Percentiles rank a stretch among this genome's conserved stretches.
Evolutionary conservation across 805 yeast genomes (phyloP).

Genomic region (Saccharomyces paradoxus): DNA sequence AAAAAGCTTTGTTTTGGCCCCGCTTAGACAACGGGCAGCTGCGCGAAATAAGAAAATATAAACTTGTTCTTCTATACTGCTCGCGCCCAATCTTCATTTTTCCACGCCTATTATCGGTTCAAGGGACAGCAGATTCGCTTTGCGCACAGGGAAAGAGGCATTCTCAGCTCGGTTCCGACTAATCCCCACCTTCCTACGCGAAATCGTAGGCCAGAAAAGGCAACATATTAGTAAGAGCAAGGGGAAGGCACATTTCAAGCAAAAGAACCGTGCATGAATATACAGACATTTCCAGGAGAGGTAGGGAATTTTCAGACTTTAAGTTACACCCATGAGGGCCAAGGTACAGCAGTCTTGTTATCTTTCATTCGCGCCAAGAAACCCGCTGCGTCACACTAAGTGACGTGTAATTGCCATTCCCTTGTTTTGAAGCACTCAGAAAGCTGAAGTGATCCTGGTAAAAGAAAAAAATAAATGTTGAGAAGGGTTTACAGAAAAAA

Average conservation of each 20-base stretch:
- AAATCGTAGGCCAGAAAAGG: not conserved
- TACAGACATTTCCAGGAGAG: not conserved
- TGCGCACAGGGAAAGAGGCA: not conserved
- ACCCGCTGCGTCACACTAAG: not conserved
- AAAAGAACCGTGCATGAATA: not conserved
- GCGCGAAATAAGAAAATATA: not conserved
- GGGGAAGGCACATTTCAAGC: not conserved
- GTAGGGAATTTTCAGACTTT: not conserved
- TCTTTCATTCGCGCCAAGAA: not conserved
- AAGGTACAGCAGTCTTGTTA: not conserved
- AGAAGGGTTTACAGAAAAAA: not conserved
- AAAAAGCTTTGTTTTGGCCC: not conserved
- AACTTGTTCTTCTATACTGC: not conserved
- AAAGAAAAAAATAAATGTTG: not conserved
- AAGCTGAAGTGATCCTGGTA: not conserved
- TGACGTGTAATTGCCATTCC: not conserved
- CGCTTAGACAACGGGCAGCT: not conserved
- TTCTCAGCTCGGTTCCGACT: not conserved
- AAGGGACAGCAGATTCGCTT: not conserved
- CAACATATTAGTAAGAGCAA: not conserved
- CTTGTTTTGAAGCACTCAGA: not conserved
- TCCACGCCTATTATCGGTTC: not conserved
- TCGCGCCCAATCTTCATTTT: not conserved
- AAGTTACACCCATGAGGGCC: not conserved
- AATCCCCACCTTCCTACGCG: not conserved